These are phyloP conservation scores for Calocybe cyanea DNA, from an alignment of 768 basidiomycete genomes.

Conservation along the genomic window DNA sequence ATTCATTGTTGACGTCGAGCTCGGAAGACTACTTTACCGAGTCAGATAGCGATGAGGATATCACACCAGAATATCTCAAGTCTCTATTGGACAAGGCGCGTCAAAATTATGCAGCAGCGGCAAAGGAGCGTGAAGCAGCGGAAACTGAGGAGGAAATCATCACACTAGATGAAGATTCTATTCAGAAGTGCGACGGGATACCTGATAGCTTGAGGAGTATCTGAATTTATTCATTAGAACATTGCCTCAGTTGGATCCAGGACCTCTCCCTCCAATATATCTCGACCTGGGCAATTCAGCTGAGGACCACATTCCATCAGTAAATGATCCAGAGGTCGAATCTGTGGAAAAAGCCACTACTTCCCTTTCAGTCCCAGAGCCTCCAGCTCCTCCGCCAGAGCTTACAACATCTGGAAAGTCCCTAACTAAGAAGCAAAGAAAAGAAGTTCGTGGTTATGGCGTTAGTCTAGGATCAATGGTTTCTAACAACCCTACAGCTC, in stretches of 20 bases:
- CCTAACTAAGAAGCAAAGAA: constrained; percentile 69
- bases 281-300: constrained; percentile 47
- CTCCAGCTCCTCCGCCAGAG: constrained; percentile 60
- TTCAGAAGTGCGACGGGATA: constrained; percentile 29
- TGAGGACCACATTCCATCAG: constrained; percentile 38
- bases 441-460: constrained; percentile 45
- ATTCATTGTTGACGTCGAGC: too few relatives aligned
- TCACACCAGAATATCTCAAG: constrained; percentile 58
- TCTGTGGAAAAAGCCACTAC: constrained; percentile 48
- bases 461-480: not conserved
- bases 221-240: constrained; percentile 31
- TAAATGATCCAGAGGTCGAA: constrained; percentile 63
- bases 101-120: constrained; percentile 38
- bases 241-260: constrained; percentile 65
- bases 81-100: constrained; percentile 62
- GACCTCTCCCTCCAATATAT: constrained; percentile 59
- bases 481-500: constrained; percentile 36
- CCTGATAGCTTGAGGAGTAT: constrained; percentile 3
- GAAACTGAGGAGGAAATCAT: constrained; percentile 46
- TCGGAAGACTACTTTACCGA: constrained; percentile 36
- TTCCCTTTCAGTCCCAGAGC: constrained; percentile 45
- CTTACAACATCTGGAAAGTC: constrained; percentile 59
- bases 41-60: constrained; percentile 39
- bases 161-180: constrained; percentile 40
- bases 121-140: constrained; percentile 20